These are phyloP conservation scores for Metschnikowia cerradonensis DNA, from an alignment of 805 yeast species.

Conservation along the genomic window DNA sequence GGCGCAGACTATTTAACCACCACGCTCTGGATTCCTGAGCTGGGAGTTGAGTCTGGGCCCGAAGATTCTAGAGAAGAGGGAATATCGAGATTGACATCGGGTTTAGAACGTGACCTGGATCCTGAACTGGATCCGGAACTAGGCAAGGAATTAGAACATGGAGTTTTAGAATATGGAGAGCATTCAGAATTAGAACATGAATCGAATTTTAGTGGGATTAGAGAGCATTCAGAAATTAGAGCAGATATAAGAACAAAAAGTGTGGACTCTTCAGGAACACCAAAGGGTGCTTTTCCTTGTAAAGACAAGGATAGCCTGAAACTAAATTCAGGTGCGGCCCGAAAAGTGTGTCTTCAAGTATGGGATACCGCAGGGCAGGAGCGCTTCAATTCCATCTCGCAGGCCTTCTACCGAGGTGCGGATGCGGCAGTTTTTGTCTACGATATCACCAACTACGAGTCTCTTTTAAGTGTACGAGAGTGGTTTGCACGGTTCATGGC, in stretches of 20 bases:
- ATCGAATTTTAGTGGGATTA: too few relatives aligned
- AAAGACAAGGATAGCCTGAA: too few relatives aligned
- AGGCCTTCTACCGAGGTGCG: slow-evolving; percentile 56
- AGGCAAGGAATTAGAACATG: too few relatives aligned
- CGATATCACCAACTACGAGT: slow-evolving; percentile 51
- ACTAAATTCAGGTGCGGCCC: neutral
- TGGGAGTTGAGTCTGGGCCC: neutral
- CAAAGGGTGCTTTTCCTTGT: too few relatives aligned
- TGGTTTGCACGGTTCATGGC: slow-evolving; percentile 49
- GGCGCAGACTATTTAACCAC: slow-evolving; percentile 57
- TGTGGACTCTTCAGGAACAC: too few relatives aligned
- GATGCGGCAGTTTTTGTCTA: slow-evolving; percentile 53
- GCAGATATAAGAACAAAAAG: too few relatives aligned
- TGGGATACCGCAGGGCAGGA: slow-evolving; percentile 53
- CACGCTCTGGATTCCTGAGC: slow-evolving; percentile 19
- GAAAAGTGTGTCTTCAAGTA: slow-evolving; percentile 45
- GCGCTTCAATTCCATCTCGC: slow-evolving; percentile 45
- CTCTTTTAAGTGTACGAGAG: slow-evolving; percentile 42
- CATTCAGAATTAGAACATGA: too few relatives aligned
- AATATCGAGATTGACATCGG: too few relatives aligned
- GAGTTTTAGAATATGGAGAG: too few relatives aligned
- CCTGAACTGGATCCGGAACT: too few relatives aligned
- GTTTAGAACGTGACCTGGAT: too few relatives aligned
- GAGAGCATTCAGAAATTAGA: too few relatives aligned
- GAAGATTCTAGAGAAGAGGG: neutral